phyloP scores from a whole-genome alignment of 495 filamentous ascomycete genomes.

The Penicillium cosmopolitanum region DNA sequence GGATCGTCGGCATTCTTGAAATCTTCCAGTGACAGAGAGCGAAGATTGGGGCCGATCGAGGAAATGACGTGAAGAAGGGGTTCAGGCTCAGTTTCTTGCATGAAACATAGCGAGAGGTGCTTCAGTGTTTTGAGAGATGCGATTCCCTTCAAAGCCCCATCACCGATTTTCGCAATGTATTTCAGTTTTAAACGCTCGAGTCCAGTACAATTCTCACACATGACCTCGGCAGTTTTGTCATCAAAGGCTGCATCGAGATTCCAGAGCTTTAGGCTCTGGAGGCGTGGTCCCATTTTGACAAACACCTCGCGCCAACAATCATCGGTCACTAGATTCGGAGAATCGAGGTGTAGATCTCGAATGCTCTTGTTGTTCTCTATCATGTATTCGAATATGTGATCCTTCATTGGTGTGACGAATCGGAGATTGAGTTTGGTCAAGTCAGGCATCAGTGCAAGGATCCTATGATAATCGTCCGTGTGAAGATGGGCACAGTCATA shows the following conservation, averaged over 20 bases:
- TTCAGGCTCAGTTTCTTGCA: slow-evolving; percentile 55
- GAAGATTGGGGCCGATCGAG: slow-evolving; percentile 60
- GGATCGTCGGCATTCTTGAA: slow-evolving; percentile 61
- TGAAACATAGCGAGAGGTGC: slow-evolving; percentile 72
- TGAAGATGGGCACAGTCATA: slow-evolving; percentile 79
- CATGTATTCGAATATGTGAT: slow-evolving; percentile 77
- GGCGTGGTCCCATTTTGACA: slow-evolving; percentile 56
- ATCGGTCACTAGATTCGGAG: slow-evolving; percentile 78
- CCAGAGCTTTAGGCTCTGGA: slow-evolving; percentile 69
- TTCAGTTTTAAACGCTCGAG: slow-evolving; percentile 75
- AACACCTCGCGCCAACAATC: slow-evolving; percentile 71
- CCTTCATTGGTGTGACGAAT: slow-evolving; percentile 87
- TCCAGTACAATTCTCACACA: slow-evolving; percentile 62
- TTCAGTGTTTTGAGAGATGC: slow-evolving; percentile 60
- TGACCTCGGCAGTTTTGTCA: slow-evolving; percentile 60
- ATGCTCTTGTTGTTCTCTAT: slow-evolving; percentile 67
- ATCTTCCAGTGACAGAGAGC: slow-evolving; percentile 71
- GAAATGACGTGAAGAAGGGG: slow-evolving; percentile 62
- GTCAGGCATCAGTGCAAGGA: slow-evolving; percentile 74
- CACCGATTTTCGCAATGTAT: slow-evolving; percentile 55
- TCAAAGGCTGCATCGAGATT: slow-evolving; percentile 74
- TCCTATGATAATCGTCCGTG: slow-evolving; percentile 74
- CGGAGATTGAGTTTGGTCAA: slow-evolving; percentile 70
- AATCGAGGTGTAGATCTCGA: slow-evolving; percentile 66
- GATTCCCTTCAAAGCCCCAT: slow-evolving; percentile 54